Conservation (phyloP, 768 basidiomycete species). For the Lyophyllum atratum region DNA sequence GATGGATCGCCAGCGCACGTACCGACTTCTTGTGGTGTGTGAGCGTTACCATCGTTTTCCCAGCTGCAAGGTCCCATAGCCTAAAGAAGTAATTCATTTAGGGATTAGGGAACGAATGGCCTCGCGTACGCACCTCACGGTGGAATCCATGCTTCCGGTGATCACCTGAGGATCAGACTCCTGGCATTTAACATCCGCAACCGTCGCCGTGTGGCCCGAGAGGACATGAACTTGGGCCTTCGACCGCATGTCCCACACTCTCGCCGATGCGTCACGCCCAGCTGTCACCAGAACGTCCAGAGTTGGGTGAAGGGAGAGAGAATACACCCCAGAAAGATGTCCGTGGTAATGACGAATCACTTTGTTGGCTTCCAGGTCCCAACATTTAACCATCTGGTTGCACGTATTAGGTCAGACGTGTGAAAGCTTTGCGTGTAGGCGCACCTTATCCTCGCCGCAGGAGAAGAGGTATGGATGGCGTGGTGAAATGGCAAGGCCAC, state of each 20-base stretch:
- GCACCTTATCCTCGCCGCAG: conserved; percentile 95
- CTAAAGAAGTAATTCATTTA: conserved; percentile 35
- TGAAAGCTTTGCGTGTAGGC: background rate
- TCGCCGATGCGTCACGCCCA: conserved; percentile 94
- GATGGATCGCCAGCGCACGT: conserved; percentile 90
- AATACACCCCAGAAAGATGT: conserved; percentile 96
- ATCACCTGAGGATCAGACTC: conserved; percentile 98
- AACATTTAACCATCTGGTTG: conserved; percentile 96
- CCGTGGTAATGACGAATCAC: conserved; percentile 99
- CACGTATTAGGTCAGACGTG: background rate
- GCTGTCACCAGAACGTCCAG: conserved; percentile 94
- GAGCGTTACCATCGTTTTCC: conserved; percentile 93
- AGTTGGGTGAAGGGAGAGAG: conserved; percentile 90
- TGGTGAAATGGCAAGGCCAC: conserved; percentile 89
- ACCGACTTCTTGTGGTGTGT: conserved; percentile 99
- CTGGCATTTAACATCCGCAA: conserved; percentile 95
- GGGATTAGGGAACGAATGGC: background rate
- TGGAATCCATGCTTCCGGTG: conserved; percentile 98
- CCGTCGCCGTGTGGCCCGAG: conserved; percentile 91
- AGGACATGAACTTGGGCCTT: conserved; percentile 95
- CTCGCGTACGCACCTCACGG: conserved; percentile 64
- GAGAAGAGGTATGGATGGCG: conserved; percentile 98
- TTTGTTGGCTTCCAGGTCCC: conserved; percentile 99
- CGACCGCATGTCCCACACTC: conserved; percentile 99
- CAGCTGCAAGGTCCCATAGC: conserved; percentile 97